Percentiles rank a stretch among this genome's conserved stretches.
Conservation (phyloP, 2,329 filamentous ascomycete species). For the Rasamsonia emersonii region DNA sequence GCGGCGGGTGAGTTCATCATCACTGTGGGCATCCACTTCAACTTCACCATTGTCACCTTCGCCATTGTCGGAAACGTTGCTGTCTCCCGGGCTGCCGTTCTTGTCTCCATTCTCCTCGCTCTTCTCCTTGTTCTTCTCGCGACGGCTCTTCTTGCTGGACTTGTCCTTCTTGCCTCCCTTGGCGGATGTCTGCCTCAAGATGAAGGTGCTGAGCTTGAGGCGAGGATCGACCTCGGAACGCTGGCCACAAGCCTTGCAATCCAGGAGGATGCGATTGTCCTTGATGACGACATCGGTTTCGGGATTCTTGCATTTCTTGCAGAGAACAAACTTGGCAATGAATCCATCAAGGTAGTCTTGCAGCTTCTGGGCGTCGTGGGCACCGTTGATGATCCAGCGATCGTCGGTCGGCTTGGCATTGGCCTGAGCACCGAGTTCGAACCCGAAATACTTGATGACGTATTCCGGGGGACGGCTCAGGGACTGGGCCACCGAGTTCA, state of each 20-base stretch:
- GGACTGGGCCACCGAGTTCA: conserved; percentile 85
- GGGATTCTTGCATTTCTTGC: conserved; percentile 99
- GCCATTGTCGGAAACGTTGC: conserved; percentile 53
- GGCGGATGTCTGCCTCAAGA: conserved; percentile 85
- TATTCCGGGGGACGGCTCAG: conserved; percentile 87
- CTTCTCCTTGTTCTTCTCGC: conserved; percentile 68
- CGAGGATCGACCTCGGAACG: conserved; percentile 84
- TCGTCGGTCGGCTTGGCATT: conserved; percentile 96
- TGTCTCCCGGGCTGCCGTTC: conserved; percentile 56
- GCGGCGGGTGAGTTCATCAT: conserved; percentile 80
- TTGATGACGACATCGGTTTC: conserved; percentile 96
- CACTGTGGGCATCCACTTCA: conserved; percentile 65
- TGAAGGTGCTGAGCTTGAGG: conserved; percentile 94
- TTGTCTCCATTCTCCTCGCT: conserved; percentile 49
- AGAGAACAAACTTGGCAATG: conserved; percentile 97
- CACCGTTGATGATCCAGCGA: conserved; percentile 99
- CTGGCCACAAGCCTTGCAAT: conserved; percentile 98
- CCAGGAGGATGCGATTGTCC: conserved; percentile 80
- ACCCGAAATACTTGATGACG: conserved; percentile 99
- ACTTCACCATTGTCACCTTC: conserved; percentile 57
- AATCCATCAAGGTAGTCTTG: conserved; percentile 98
- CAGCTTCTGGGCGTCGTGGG: conserved; percentile 88
- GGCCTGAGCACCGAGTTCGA: conserved; percentile 96
- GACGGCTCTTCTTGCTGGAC: conserved; percentile 80
- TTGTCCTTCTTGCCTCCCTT: conserved; percentile 97